These are phyloP conservation scores for Blakeslea trispora DNA, from an alignment of 371 early-diverging fungal genomes.

Conservation along the genomic window DNA sequence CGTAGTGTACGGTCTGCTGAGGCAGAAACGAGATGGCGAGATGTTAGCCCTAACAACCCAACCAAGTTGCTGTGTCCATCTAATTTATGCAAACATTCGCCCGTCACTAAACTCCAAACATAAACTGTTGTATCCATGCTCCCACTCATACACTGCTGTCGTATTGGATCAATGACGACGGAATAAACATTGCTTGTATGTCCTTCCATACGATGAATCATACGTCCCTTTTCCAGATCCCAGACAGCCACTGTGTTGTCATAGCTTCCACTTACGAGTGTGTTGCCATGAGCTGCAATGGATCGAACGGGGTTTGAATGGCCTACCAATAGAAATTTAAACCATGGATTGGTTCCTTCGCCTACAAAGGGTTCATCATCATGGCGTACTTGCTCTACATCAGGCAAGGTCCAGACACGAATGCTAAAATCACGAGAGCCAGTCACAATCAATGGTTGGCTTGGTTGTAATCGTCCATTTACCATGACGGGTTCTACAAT, in stretches of 20 bases:
- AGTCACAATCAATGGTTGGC: constrained; percentile 83
- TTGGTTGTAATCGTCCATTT: constrained; percentile 57
- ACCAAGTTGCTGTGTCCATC: constrained; percentile 91
- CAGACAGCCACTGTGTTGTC: constrained; percentile 93
- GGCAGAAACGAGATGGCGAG: constrained; percentile 85
- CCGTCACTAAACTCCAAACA: constrained; percentile 90
- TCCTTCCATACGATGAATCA: constrained; percentile 74
- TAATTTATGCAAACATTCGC: constrained; percentile 62
- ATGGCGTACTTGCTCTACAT: constrained; percentile 28
- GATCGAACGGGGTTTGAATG: constrained; percentile 93
- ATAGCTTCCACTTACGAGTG: constrained; percentile 91
- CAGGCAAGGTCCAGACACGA: constrained; percentile 92
- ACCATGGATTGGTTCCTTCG: constrained; percentile 55
- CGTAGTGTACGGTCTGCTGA: constrained; percentile 96
- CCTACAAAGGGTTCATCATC: constrained; percentile 26
- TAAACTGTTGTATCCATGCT: constrained; percentile 92
- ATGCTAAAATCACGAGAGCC: constrained; percentile 97
- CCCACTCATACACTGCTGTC: constrained; percentile 83
- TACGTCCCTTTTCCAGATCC: constrained; percentile 76
- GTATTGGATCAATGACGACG: constrained; percentile 77
- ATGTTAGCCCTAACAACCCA: constrained; percentile 86
- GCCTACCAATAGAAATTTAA: constrained; percentile 73
- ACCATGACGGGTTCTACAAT: constrained; percentile 75
- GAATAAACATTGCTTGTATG: constrained; percentile 92
- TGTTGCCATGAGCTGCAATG: constrained; percentile 83